Evolutionary conservation across 2,329 filamentous ascomycete genomes (phyloP), one percentile per base, ranked within the genome.

Genomic region (Metarhizium rileyi): DNA sequence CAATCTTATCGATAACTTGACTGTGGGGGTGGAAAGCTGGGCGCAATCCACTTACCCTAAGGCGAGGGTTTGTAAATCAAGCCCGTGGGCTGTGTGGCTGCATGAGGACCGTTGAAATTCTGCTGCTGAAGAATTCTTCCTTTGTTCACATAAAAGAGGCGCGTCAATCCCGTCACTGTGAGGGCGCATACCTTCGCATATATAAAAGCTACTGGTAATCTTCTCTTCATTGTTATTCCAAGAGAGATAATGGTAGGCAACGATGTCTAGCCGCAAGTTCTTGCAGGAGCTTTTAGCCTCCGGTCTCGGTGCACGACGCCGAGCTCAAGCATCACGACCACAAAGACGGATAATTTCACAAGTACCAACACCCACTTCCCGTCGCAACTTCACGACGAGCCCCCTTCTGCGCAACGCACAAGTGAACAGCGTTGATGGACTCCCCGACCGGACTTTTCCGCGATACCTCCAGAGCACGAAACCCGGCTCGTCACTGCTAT

Each of bases 401-500:
- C 49, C 65, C 12, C 49, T 55, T 14, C 53, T 64, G 57, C 51
- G 69, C 78, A 56, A 45, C 5, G 55, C 59, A 16, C 54, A 60
- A 9, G 55, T 63, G 38, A 59, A 57, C 40, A 66, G 64, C 56
- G 61, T 68, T 42, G 53, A 56, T 20, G 55, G 63, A 27, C 61
- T 70, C 6, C 67, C 67, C 12, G 51, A 59, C 22, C 62, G 67
- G 33, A 67, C 59, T 27, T 56, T 57, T 33, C 67, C 67, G 4
- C 63, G 65, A 4, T 70, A 68, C 41, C 56, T 70, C 4, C 64
- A 64, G 41, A 61, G 61, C 45, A 58, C 57, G 69, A 79, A 70
- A 55, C 68, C 71, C 12, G 70, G 70, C 3, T 76, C 75, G 9
- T 77, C 75, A 0, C 67, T 81, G 8, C 67, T 82, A 35, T 75